A percentile compares a stretch with the other conserved stretches of the same genome.
phyloP scores from a whole-genome alignment of 2,329 filamentous ascomycete genomes.

The Talaromyces rugulosus region DNA sequence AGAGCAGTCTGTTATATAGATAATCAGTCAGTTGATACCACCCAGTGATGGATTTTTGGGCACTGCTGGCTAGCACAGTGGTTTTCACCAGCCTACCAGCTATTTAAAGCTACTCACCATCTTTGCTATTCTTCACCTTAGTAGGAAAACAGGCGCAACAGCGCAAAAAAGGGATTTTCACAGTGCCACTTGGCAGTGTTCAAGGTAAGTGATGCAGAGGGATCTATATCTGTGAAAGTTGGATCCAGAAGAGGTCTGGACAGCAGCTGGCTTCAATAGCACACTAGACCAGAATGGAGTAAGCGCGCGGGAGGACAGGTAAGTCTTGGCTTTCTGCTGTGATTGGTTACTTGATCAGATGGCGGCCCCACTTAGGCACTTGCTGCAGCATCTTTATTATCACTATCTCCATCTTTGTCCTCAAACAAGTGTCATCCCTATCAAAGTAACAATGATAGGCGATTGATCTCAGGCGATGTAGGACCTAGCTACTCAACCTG shows the following conservation, averaged over 20 bases:
- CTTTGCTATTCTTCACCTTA: not conserved
- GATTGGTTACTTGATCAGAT: not conserved
- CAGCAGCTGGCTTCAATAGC: not conserved
- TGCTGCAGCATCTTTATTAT: not conserved
- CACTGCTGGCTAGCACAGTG: not conserved
- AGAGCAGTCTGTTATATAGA: conserved; percentile 68
- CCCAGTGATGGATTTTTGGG: not conserved
- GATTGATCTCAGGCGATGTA: not conserved
- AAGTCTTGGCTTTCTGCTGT: not conserved
- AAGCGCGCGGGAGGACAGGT: not conserved
- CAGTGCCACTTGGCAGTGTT: not conserved
- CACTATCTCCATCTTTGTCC: not conserved
- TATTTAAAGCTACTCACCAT: not conserved
- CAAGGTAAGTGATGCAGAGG: not conserved
- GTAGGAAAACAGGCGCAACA: not conserved
- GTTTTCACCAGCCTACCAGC: not conserved
- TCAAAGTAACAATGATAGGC: not conserved
- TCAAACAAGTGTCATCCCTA: not conserved
- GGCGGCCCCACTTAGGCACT: not conserved
- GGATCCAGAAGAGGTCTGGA: not conserved
- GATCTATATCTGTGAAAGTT: not conserved
- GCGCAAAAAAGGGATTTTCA: not conserved
- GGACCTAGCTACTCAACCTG: not conserved
- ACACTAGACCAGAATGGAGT: not conserved
- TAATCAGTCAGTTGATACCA: not conserved